Evolutionary conservation across 345 rosid species (phyloP), one percentile per base, ranked within the genome.

Genomic region (Hypericum perforatum): DNA sequence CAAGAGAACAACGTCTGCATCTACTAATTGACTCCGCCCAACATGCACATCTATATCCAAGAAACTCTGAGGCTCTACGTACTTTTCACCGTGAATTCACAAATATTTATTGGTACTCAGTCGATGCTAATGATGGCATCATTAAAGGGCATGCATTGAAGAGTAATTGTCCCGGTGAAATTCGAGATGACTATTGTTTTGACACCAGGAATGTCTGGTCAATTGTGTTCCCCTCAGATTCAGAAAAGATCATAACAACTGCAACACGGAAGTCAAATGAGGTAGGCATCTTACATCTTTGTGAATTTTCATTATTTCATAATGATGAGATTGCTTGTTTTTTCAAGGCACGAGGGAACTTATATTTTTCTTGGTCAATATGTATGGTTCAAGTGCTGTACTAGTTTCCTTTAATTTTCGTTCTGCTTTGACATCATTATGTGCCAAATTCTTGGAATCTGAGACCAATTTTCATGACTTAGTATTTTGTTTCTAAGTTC

Each of bases 21-120:
- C 83, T 94, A 48, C 70, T 89, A 46, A 77, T 87, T 52, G 92
- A 89, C 72, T 67, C 72, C 37, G 53, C 66, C 11, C 71, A 71
- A 52, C 76, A 75, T 37, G 87, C 80, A 45, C 94, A 89, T 84
- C 69, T 94, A 63, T 86, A 89, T 60, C 99, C 99, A 0, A 80
- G 73, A 76, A 74, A 85, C 39, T 59, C 85, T 38, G 91, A 89
- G 67, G 84, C 97, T 68, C 61, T 63, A 41, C 40, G 65, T 56
- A 77, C 84, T 63, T 86, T 94, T 65, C 76, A 71, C 49, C 71
- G 29, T 39, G 95, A 89, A 64, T 65, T 81, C 53, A 72, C 85
- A 54, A 94, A 94, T 62, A 66, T 86, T 51, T 94, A 84, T 67
- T 94, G 95, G 95, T 94, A 85, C 64, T 78, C 95, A 39, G 82